Conservation (phyloP, 805 yeast genomes). For the Yarrowia deformans region DNA sequence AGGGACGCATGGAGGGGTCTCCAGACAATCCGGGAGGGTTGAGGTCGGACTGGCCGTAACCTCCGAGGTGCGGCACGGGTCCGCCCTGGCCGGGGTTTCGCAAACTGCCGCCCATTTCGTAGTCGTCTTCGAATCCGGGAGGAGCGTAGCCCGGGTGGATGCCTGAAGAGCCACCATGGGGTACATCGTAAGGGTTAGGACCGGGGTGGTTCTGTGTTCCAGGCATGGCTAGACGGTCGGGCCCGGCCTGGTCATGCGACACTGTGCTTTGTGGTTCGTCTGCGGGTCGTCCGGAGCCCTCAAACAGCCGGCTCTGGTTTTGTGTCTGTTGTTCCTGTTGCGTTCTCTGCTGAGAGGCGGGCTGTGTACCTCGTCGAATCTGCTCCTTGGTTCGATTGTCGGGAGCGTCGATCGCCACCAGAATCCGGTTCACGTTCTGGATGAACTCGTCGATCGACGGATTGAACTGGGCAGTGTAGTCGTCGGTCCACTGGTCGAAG, state of each 20-base stretch:
- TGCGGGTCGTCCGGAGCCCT: background rate
- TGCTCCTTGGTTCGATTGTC: constrained; percentile 28
- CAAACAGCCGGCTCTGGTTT: constrained; percentile 39
- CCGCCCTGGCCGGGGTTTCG: constrained; percentile 33
- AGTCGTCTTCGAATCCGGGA: constrained; percentile 58
- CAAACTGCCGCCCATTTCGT: constrained; percentile 45
- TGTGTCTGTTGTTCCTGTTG: constrained; percentile 41
- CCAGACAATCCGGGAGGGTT: constrained; percentile 53
- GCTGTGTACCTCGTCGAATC: background rate
- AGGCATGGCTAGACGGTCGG: constrained; percentile 16
- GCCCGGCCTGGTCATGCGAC: constrained; percentile 5
- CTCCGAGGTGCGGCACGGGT: constrained; percentile 41
- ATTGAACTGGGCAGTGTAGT: constrained; percentile 28
- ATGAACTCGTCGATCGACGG: constrained; percentile 30
- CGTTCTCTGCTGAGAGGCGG: background rate
- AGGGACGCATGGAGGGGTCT: constrained; percentile 50
- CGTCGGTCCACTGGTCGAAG: constrained; percentile 14
- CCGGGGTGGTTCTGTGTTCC: constrained; percentile 6
- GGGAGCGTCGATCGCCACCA: constrained; percentile 28
- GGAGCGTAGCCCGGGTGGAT: constrained; percentile 15
- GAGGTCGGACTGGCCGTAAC: constrained; percentile 51
- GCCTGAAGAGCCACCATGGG: constrained; percentile 9
- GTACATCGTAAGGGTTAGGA: constrained; percentile 3
- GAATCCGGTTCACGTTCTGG: constrained; percentile 38
- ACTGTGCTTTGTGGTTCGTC: constrained; percentile 6